Base-by-base conservation (phyloP, 148 eudicot genomes). In the Dysphania ambrosioides region DNA sequence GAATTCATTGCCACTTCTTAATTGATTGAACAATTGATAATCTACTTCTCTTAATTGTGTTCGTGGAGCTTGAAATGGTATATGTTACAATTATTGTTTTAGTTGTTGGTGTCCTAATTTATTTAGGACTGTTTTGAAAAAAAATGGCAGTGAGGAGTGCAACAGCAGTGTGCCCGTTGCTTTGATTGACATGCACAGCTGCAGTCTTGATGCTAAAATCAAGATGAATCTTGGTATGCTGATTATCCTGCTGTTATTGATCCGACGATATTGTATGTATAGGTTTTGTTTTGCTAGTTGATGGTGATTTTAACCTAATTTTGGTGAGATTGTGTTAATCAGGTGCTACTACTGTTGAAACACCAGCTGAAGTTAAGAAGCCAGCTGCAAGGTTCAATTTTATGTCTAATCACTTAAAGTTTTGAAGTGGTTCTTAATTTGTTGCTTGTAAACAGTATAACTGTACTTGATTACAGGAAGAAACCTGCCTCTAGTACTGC, bases 101-200 rank as follows among this genome's bases (percentile, higher is more conserved):
- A n/a, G n/a, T n/a, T n/a, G n/a, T n/a, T n/a, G n/a, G n/a, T n/a
- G n/a, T n/a, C n/a, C n/a, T n/a, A n/a, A n/a, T n/a, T 8, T 71
- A 21, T 2, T 27, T 66, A 36, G 8, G 30, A 40, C 19, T 15
- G 38, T 49, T 55, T 18, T 38, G 27, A 24, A 41, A 31, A 1
- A 23, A n/a, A 9, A 6, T 76, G 77, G 24, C 92, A 93, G 98
- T 75, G 92, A 88, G 55, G 85, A 85, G 35, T 93, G 98, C 84
- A 85, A 83, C 12, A 87, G 83, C 51, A 84, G 86, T 79, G 98
- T 94, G 9, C 83, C 98, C 1, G 92, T 91, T 27, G 97, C 89
- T 1, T 83, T 94, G n/a, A 90, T 94, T 31, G 89, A 84, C 78
- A 85, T 88, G 88, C 98, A 94, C 51, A 82, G 74, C 59, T 94